Percentiles rank a stretch among this genome's conserved stretches.
phyloP scores from a whole-genome alignment of 2,329 filamentous ascomycete genomes.

The Fusarium nisikadoi region DNA sequence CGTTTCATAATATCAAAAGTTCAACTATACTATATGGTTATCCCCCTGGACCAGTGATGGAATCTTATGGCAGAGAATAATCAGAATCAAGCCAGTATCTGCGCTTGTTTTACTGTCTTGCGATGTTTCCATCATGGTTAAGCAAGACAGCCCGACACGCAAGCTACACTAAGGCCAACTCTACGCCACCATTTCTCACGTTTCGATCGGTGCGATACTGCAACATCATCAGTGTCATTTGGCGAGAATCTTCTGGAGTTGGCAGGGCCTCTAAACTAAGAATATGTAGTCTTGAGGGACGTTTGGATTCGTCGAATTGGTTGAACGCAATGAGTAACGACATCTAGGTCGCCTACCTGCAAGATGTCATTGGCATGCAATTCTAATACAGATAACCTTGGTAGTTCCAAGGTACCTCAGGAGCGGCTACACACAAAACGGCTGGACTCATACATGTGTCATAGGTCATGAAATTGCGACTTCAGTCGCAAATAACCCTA shows the following conservation, averaged over 20 bases:
- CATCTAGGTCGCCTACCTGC: not conserved
- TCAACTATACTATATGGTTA: not conserved
- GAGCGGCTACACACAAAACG: slow-evolving; percentile 3
- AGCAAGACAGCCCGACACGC: slow-evolving; percentile 42
- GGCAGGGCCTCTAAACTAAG: not conserved
- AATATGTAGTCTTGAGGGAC: not conserved
- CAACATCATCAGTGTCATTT: slow-evolving; percentile 25
- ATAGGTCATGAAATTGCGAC: slow-evolving; percentile 14
- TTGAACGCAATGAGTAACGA: not conserved
- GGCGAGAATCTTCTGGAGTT: slow-evolving; percentile 1
- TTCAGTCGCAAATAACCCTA: slow-evolving; percentile 21
- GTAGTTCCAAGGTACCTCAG: not conserved
- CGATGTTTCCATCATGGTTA: slow-evolving; percentile 30
- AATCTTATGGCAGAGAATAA: not conserved
- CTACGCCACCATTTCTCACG: slow-evolving; percentile 43
- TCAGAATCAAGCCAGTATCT: slow-evolving; percentile 2
- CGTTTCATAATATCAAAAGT: not conserved
- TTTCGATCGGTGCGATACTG: slow-evolving; percentile 17
- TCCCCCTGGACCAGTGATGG: not conserved
- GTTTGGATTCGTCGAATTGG: not conserved
- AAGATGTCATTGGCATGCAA: not conserved
- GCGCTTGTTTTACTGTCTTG: slow-evolving; percentile 28
- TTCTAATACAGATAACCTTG: not conserved
- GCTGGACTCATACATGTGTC: slow-evolving; percentile 14
- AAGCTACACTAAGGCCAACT: slow-evolving; percentile 44